Evolutionary conservation across 441 rosid species (phyloP), one percentile per base, ranked within the genome.

Genomic region (Cnidoscolus chayamansa): DNA sequence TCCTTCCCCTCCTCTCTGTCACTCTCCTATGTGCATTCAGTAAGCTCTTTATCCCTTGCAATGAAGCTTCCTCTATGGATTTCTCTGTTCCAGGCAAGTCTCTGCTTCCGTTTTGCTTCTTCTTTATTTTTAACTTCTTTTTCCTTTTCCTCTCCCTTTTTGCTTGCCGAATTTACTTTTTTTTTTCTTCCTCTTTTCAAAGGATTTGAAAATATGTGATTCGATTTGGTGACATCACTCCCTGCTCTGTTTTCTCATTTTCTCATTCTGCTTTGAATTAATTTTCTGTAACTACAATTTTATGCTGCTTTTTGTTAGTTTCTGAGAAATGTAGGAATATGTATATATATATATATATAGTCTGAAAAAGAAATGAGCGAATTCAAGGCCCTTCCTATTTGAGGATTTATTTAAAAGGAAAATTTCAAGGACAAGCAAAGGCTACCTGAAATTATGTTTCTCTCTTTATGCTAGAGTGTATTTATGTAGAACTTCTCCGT

Each of bases 21-120:
- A 3, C 45, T 40, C 45, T 40, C 45, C 6, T 40, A 40, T 40
- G 45, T 40, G 45, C 45, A 40, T 7, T 40, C 45, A 40, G 45
- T 40, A 5, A 0, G 0, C 45, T 40, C 7, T 40, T 7, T 40
- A 4, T 40, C 62, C 37, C 8, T 67, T 66, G 4, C 55, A 43
- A 76, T 79, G 84, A 75, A 48, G 54, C 71, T 76, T 66, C 76
- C 84, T 56, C 62, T 74, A 10, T 72, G 72, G 25, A 32, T 83
- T 75, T 74, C 59, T 62, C 51, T 80, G 51, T 62, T 84, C 25
- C 85, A 79, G 86, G 90, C 71, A 77, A 83, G 78, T 59, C 67
- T 25, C 16, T 32, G 19, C 45, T 40, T 40, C 45, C 40, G 2
- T 35, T 40, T 40, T 40, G 70, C 3, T 15, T 48, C 3, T 53